Evolutionary conservation across 2,329 filamentous ascomycete genomes (phyloP).

Genomic region (Ceratocystis diversiconidia): DNA sequence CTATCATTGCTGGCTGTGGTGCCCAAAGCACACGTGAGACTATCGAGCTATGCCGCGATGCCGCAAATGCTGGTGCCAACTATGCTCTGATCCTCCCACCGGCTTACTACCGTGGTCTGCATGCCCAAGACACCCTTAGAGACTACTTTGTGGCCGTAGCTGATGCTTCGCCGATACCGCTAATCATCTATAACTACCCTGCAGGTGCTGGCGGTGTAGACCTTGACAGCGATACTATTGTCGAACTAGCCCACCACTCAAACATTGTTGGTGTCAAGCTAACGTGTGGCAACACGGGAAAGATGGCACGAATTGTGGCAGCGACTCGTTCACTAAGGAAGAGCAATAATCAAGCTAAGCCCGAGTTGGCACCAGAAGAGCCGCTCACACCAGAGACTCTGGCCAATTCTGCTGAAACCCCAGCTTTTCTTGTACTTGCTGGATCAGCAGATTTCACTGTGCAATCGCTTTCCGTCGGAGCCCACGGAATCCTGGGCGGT

Average conservation of each 20-base stretch:
- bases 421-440: slow-evolving; percentile 29
- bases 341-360: not conserved
- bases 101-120: slow-evolving; percentile 57
- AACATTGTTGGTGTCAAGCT: slow-evolving; percentile 52
- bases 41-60: slow-evolving; percentile 54
- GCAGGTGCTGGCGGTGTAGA: slow-evolving; percentile 43
- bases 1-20: slow-evolving; percentile 63
- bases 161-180: slow-evolving; percentile 41
- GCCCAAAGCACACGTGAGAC: slow-evolving; percentile 60
- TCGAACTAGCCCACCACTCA: slow-evolving; percentile 35
- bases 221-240: slow-evolving; percentile 42
- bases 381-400: not conserved
- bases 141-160: slow-evolving; percentile 50
- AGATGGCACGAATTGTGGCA: slow-evolving; percentile 37
- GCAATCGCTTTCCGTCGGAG: slow-evolving; percentile 28
- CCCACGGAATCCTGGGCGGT: slow-evolving; percentile 30
- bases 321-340: slow-evolving; percentile 25
- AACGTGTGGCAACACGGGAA: slow-evolving; percentile 50
- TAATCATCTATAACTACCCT: slow-evolving; percentile 52
- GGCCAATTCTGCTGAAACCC: slow-evolving; percentile 11
- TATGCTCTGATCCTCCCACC: slow-evolving; percentile 64
- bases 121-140: slow-evolving; percentile 36
- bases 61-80: slow-evolving; percentile 54
- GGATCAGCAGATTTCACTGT: slow-evolving; percentile 32
- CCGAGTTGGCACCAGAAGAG: not conserved